Base-by-base conservation (phyloP, 2,329 filamentous ascomycete species). In the Fusarium tricinctum region DNA sequence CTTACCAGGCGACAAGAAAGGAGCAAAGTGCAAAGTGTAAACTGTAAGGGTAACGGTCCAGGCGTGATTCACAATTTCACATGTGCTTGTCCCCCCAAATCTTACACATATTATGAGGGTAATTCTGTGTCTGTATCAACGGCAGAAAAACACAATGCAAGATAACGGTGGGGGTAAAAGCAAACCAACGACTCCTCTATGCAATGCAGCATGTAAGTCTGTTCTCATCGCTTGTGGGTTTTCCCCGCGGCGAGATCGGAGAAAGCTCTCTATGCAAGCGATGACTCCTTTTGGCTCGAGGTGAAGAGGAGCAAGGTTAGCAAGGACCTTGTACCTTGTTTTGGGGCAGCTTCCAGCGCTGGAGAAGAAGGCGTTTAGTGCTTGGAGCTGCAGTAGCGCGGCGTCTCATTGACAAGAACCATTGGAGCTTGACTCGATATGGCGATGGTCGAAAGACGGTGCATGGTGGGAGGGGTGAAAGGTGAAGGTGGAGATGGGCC, bases 211-310 rank as follows among this genome's bases (percentile, higher is more conserved):
- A 51, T 62, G 57, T 57, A 62, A 23, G 28, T 61, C 38, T 61
- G 64, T 68, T 68, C 46, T 52, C 50, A 61, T 58, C 47, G 39
- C 56, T 51, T 55, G 49, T 67, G 43, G 54, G 52, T 39, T 43
- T 42, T 52, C 46, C 72, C 69, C 63, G 63, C 62, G 68, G 72
- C 72, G 72, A 73, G 69, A 74, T 74, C 72, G 72, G 72, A 74
- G 66, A 49, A 48, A 32, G 62, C 44, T 56, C 17, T 17, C 17
- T 38, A n/a, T 38, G 35, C 35, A 49, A 66, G 60, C 44, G 58
- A 66, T 74, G 70, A 74, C 70, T 74, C 72, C 63, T 69, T 70
- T 52, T 54, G 59, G 55, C 46, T 54, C 43, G 56, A 58, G 46
- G 58, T 63, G 42, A 66, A 60, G 43, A 52, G 52, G n/a, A 53